A percentile compares a stretch with the other conserved stretches of the same genome.
Conservation (phyloP, 306 rosid genomes). For the Heteromeles arbutifolia region DNA sequence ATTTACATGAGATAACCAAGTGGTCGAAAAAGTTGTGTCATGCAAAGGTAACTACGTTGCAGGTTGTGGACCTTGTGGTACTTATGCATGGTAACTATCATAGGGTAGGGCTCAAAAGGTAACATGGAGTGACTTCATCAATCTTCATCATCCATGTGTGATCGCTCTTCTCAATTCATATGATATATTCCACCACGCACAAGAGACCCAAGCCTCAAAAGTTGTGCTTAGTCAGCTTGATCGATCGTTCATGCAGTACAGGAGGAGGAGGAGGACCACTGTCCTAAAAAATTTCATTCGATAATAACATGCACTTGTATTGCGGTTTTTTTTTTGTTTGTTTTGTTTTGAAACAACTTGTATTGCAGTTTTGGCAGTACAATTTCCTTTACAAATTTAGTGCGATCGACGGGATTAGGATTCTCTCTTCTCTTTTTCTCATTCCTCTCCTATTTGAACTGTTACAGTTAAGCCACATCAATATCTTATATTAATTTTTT, state of each 20-base stretch:
- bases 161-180: slow-evolving; percentile 10
- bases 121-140: slow-evolving; percentile 48
- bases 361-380: not conserved
- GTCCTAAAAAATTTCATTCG: not conserved
- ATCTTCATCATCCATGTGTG: slow-evolving; percentile 53
- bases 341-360: too few species aligned
- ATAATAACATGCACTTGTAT: not conserved
- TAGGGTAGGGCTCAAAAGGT: slow-evolving; percentile 30
- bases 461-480: too few species aligned
- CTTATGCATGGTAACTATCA: slow-evolving; percentile 40
- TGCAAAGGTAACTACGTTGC: slow-evolving; percentile 5
- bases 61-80: slow-evolving; percentile 42
- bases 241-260: not conserved
- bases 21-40: not conserved
- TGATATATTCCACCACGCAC: slow-evolving; percentile 5
- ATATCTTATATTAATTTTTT: too few species aligned
- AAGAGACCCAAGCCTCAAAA: not conserved
- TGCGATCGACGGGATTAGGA: not conserved
- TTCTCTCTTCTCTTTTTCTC: too few species aligned
- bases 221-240: not conserved
- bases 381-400: not conserved
- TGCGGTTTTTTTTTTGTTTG: too few species aligned
- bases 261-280: not conserved
- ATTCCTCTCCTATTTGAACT: too few species aligned
- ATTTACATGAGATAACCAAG: not conserved